Conservation (phyloP, 805 yeast species). For the Saccharomycopsis lassenensis region DNA sequence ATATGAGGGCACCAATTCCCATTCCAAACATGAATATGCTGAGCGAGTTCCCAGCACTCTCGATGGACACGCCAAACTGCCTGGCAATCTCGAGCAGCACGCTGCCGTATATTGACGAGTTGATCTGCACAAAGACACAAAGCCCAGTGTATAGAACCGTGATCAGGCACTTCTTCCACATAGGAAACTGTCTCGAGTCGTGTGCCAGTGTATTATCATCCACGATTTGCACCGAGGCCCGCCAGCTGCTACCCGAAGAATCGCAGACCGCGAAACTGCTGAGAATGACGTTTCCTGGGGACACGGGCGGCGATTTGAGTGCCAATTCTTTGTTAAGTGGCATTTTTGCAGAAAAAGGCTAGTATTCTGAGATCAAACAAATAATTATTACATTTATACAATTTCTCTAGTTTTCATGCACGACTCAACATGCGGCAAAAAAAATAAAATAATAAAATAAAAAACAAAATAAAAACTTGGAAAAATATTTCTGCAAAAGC, state of each 20-base stretch:
- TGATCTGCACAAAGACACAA: slow-evolving; percentile 13
- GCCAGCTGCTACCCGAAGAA: background rate
- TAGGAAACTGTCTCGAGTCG: slow-evolving; percentile 9
- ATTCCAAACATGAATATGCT: slow-evolving; percentile 8
- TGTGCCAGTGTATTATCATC: background rate
- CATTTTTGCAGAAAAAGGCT: background rate
- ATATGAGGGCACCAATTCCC: slow-evolving; percentile 10
- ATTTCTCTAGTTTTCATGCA: too few relatives aligned
- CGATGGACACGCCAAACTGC: background rate
- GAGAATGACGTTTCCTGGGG: slow-evolving; percentile 3
- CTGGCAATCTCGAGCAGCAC: slow-evolving; percentile 7
- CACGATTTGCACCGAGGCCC: background rate
- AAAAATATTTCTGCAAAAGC: too few relatives aligned
- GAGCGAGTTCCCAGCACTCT: slow-evolving; percentile 5
- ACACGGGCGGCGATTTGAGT: background rate
- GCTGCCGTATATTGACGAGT: slow-evolving; percentile 11
- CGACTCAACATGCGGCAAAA: too few relatives aligned
- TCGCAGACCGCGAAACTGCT: slow-evolving; percentile 1
- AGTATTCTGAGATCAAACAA: too few relatives aligned
- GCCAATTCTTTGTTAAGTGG: background rate
- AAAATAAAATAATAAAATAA: too few relatives aligned
- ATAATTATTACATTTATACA: too few relatives aligned
- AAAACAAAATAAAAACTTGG: too few relatives aligned
- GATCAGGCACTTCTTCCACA: slow-evolving; percentile 4
- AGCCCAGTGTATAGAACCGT: slow-evolving; percentile 9